Base-by-base conservation (phyloP, 2,329 filamentous ascomycete species). In the Calycina marina region DNA sequence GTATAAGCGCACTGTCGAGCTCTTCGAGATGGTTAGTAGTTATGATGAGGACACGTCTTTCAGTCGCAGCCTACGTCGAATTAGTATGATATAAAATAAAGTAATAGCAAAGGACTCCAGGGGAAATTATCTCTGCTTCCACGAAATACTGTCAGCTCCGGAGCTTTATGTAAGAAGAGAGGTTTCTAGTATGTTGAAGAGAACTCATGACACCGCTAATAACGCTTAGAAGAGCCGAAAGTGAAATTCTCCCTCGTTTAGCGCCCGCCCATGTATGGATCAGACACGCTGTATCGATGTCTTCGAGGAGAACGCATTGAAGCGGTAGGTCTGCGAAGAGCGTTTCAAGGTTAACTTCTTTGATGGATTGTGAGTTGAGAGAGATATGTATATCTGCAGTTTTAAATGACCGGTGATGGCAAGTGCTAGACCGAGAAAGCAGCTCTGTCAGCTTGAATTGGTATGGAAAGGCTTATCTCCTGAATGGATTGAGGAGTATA, bases 351-450 rank as follows among this genome's bases (percentile, higher is more conserved):
- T 63, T 68, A 49, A 83, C 76, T 48, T 83, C 78, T 28, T 62
- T 76, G 12, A 77, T 62, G 2, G 61, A 60, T 18, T 52, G 46
- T 3, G 73, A 78, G 50, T 67, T 78, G 25, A 84, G 57, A 46
- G 67, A 77, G 40, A 83, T 64, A 83, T 77, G 53, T 82, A 83
- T 40, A 84, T 77, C 30, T 69, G 65, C 56, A 84, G 65, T 37
- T 71, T 69, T 50, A 83, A 77, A 47, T 71, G 67, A 4, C 78
- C 78, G 0, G 78, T 76, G 30, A 81, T 62, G 0, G 78, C 77
- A 25, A 83, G 65, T 40, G 70, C 76, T 1, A 84, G 62, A n/a
- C n/a, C n/a, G n/a, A n/a, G n/a, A n/a, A n/a, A n/a, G n/a, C n/a
- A n/a, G n/a, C n/a, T n/a, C n/a, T n/a, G n/a, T n/a, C n/a, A n/a